Evolutionary conservation across 352 stramenopile species (phyloP).

Genomic region (Phytophthora sansomeana): DNA sequence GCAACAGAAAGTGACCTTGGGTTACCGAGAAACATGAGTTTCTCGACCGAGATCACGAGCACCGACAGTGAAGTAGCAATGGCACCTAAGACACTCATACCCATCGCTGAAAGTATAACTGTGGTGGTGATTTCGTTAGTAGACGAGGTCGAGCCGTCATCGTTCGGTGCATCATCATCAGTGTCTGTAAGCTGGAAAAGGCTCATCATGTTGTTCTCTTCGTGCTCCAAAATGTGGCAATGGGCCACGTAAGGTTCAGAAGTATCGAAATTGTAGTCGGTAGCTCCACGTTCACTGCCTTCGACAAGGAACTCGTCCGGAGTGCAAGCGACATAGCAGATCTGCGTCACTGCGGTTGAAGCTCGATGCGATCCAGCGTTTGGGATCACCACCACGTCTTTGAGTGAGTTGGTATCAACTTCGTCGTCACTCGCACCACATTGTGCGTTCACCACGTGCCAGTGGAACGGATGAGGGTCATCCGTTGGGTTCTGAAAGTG

Average conservation of each 20-base stretch:
- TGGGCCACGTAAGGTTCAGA: constrained; percentile 78
- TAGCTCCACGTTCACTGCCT: constrained; percentile 51
- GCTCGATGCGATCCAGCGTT: constrained; percentile 52
- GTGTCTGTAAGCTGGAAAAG: constrained; percentile 66
- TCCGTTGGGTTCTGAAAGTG: constrained; percentile 83
- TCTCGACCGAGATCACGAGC: constrained; percentile 70
- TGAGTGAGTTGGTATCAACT: constrained; percentile 70
- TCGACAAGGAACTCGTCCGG: constrained; percentile 72
- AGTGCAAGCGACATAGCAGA: constrained; percentile 82
- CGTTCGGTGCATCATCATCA: constrained; percentile 57
- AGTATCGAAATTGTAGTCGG: constrained; percentile 78
- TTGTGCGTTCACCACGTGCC: constrained; percentile 79
- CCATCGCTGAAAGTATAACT: constrained; percentile 71
- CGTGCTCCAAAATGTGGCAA: constrained; percentile 82
- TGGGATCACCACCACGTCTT: constrained; percentile 81
- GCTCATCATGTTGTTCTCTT: constrained; percentile 81
- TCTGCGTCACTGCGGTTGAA: constrained; percentile 55
- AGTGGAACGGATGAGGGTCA: constrained; percentile 81
- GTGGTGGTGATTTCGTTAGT: constrained; percentile 50
- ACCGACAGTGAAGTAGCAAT: constrained; percentile 77
- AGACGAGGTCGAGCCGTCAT: constrained; percentile 45
- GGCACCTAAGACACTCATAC: constrained; percentile 75
- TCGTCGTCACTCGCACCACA: constrained; percentile 71
- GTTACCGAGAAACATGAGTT: constrained; percentile 72
- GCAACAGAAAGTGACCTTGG: constrained; percentile 63